Percentiles rank a stretch among this genome's conserved stretches.
phyloP scores from a whole-genome alignment of 2,329 filamentous ascomycete genomes.

The Scytalidium lignicola region DNA sequence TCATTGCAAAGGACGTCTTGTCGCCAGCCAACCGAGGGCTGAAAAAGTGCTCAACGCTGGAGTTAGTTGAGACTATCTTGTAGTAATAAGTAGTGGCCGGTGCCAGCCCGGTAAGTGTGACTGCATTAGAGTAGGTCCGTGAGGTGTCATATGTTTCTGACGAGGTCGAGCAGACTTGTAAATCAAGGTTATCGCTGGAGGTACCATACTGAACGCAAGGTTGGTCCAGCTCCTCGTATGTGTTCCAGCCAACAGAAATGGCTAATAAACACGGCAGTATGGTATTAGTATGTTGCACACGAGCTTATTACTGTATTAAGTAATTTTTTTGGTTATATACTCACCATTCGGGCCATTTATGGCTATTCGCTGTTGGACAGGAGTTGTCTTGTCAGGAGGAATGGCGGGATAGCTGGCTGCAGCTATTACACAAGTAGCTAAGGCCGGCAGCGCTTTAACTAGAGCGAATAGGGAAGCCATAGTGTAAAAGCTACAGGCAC shows the following conservation, averaged over 20 bases:
- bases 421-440: conserved; percentile 22
- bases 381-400: conserved; percentile 45
- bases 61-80: conserved; percentile 52
- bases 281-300: not conserved
- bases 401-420: conserved; percentile 38
- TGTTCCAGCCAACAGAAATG: conserved; percentile 53
- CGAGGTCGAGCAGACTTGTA: conserved; percentile 37
- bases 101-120: conserved; percentile 38
- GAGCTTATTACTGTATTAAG: not conserved
- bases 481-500: conserved; percentile 3
- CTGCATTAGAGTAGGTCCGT: conserved; percentile 48
- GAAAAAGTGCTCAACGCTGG: conserved; percentile 46
- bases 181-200: conserved; percentile 32
- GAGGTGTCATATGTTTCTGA: conserved; percentile 48
- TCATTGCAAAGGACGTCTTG: conserved; percentile 46
- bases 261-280: conserved; percentile 27
- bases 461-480: conserved; percentile 21
- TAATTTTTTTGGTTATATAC: conserved; percentile 9
- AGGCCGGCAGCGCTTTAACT: conserved; percentile 21
- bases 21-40: conserved; percentile 50
- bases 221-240: conserved; percentile 39
- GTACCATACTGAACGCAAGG: conserved; percentile 49
- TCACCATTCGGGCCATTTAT: conserved; percentile 44
- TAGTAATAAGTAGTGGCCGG: conserved; percentile 57
- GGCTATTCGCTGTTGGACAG: conserved; percentile 48